Percentiles rank a stretch among this genome's conserved stretches.
These are phyloP conservation scores for Tolypocladium cylindrosporum DNA, from an alignment of 2,329 filamentous ascomycete genomes.

Conservation along the genomic window DNA sequence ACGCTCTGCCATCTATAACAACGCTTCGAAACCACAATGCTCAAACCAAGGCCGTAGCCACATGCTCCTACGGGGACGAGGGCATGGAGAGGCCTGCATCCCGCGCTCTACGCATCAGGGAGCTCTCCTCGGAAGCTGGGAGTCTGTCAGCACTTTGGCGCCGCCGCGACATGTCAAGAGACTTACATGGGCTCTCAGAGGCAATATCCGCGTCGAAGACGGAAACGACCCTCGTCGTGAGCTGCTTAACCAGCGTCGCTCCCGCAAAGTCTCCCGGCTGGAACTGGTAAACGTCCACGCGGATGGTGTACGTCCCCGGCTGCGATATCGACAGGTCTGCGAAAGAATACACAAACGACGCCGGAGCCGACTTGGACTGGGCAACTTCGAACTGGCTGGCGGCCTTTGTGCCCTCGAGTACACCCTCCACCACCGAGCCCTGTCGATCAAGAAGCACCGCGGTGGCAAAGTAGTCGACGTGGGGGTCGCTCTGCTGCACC, in stretches of 20 bases:
- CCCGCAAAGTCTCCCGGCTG: constrained; percentile 4
- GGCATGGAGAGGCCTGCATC: constrained; percentile 6
- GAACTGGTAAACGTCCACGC: constrained; percentile 17
- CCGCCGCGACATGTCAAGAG: background rate
- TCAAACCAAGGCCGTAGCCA: background rate
- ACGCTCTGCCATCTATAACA: background rate
- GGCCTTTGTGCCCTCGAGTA: constrained; percentile 9
- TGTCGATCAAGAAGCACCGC: constrained; percentile 10
- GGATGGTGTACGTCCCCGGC: constrained; percentile 14
- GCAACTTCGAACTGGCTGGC: constrained; percentile 9
- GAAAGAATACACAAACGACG: constrained; percentile 14
- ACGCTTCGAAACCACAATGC: background rate
- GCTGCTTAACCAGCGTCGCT: constrained; percentile 7
- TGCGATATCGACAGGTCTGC: constrained; percentile 11
- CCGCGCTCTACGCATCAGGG: constrained; percentile 2
- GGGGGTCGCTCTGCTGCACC: background rate
- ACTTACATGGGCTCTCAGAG: constrained; percentile 5
- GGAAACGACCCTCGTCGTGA: constrained; percentile 8
- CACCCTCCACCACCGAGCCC: constrained; percentile 9
- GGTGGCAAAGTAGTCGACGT: constrained; percentile 16
- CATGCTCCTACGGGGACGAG: background rate
- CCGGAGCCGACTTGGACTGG: constrained; percentile 1
- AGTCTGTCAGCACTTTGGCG: background rate
- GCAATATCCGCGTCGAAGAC: constrained; percentile 6
- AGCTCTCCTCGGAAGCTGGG: constrained; percentile 5